Base-by-base conservation (phyloP, 2,329 filamentous ascomycete genomes). In the Simplicillium aogashimaense region DNA sequence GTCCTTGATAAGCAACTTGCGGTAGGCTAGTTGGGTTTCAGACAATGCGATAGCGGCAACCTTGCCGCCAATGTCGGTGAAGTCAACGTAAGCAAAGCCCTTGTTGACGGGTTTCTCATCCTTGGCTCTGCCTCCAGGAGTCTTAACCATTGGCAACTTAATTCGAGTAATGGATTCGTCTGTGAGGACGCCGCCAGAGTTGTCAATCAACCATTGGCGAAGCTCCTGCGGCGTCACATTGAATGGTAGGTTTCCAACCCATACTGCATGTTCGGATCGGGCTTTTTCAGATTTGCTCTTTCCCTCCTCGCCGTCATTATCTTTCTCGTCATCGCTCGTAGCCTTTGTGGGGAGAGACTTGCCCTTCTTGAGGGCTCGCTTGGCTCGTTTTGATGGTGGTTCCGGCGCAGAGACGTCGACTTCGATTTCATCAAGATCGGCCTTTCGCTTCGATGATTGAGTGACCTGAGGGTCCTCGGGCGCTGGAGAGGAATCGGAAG, bases 1-100 rank as follows among this genome's bases (percentile, higher is more conserved):
- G 59, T 94, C 82, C 67, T 98, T 98, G 68, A 98, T 95, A 52
- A 98, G 72, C 17, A 97, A 76, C 45, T 82, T 81, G 39, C 92
- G 81, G 14, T 85, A 83, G 33, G 70, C 65, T 38, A 94, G 67
- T 39, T 88, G 75, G 33, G 81, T 84, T 63, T 98, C 92, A n/a
- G 85, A 94, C 32, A 95, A 69, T 3, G 78, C 82, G 47, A 95
- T 74, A 36, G 88, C 89, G n/a, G 81, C 77, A 29, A 87, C 68
- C 53, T 88, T 75, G 34, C 80, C 75, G n/a, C 64, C 65, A 32
- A 81, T 74, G 17, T 74, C 82, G 35, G 78, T 68, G 56, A 98
- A 95, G 59, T 98, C 94, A 47, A 98, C 80, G 56, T 98, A 98
- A 40, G 92, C 92, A 57, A 95, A 98, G 13, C 92, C 94, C 63